phyloP scores from a whole-genome alignment of 176 grass and related monocot species.

The Phyllostachys edulis region DNA sequence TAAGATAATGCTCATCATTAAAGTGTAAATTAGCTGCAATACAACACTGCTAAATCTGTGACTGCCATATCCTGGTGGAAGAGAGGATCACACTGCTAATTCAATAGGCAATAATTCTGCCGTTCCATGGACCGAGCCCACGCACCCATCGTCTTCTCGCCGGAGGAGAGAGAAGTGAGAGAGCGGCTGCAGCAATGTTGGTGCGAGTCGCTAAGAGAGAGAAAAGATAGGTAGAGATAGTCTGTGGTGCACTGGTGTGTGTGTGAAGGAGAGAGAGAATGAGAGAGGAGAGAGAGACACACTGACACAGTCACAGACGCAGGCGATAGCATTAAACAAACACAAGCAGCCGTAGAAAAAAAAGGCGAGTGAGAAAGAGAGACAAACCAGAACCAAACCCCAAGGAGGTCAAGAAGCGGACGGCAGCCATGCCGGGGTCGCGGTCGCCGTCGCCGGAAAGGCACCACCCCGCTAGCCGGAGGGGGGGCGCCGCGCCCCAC shows the following conservation, averaged over 20 bases:
- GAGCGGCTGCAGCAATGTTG: slow-evolving; percentile 29
- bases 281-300: slow-evolving; percentile 40
- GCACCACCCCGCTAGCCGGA: slow-evolving; percentile 35
- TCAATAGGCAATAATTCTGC: slow-evolving; percentile 36
- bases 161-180: slow-evolving; percentile 33
- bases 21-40: neutral
- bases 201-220: slow-evolving; percentile 44
- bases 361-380: slow-evolving; percentile 22
- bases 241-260: too few relatives aligned
- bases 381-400: slow-evolving; percentile 38
- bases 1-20: too few relatives aligned
- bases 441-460: slow-evolving; percentile 54
- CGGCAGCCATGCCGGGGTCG: slow-evolving; percentile 70
- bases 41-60: neutral
- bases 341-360: slow-evolving; percentile 45
- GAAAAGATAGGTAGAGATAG: slow-evolving; percentile 31
- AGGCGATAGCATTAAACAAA: slow-evolving; percentile 51
- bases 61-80: neutral
- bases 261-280: slow-evolving; percentile 27
- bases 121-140: slow-evolving; percentile 33
- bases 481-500: slow-evolving; percentile 1
- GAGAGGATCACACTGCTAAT: neutral
- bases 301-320: slow-evolving; percentile 6
- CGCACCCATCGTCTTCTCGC: slow-evolving; percentile 19
- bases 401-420: slow-evolving; percentile 53